These are phyloP conservation scores for Rutstroemia sydowiana DNA, from an alignment of 2,329 filamentous ascomycete species.

Conservation along the genomic window DNA sequence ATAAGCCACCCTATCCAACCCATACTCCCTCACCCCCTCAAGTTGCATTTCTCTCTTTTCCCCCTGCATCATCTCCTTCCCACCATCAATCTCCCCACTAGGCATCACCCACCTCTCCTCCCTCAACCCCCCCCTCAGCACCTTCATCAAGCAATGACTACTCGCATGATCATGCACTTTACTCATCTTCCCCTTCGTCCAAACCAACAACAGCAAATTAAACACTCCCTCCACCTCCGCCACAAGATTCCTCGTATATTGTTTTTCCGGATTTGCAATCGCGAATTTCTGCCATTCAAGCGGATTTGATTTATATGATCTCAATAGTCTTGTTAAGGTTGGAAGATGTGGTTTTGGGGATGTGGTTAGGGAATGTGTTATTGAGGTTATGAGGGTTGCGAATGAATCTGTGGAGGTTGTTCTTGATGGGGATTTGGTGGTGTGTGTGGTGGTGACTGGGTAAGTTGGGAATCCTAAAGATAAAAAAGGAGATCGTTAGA, in stretches of 20 bases:
- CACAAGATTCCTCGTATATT: conserved; percentile 84
- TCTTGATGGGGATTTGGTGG: background rate
- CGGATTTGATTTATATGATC: conserved; percentile 18
- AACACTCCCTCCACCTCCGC: conserved; percentile 72
- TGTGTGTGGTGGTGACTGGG: background rate
- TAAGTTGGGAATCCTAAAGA: conserved; percentile 1
- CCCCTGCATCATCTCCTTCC: conserved; percentile 7
- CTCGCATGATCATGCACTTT: conserved; percentile 86
- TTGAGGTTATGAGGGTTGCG: conserved; percentile 14
- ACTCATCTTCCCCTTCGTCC: conserved; percentile 76
- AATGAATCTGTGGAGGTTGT: conserved; percentile 16
- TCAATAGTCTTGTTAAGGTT: conserved; percentile 15
- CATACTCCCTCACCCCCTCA: conserved; percentile 51
- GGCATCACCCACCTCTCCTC: conserved; percentile 61
- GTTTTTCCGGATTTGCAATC: conserved; percentile 56
- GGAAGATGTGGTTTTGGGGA: conserved; percentile 14
- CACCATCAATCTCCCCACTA: conserved; percentile 26
- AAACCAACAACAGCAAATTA: conserved; percentile 69
- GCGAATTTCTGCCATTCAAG: conserved; percentile 66
- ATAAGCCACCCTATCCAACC: conserved; percentile 72
- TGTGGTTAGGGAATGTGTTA: conserved; percentile 14
- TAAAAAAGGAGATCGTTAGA: too few relatives aligned
- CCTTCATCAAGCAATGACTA: conserved; percentile 90
- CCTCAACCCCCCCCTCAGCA: conserved; percentile 67
- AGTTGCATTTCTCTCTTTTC: conserved; percentile 16